Evolutionary conservation across 2,329 filamentous ascomycete genomes (phyloP).

Genomic region (Cytospora mali): DNA sequence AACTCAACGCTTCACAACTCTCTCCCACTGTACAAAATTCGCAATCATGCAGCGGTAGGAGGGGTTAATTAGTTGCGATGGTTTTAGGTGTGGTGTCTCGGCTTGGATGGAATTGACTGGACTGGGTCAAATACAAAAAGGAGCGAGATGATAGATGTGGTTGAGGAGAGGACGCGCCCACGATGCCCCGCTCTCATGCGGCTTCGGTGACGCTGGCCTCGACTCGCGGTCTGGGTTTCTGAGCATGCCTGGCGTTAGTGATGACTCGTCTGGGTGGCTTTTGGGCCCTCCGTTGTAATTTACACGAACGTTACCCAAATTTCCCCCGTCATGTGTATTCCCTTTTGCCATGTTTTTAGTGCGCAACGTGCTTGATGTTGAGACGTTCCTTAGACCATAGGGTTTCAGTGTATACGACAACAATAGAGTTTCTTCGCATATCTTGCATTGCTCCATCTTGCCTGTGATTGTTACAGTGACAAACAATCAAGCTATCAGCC

Average conservation of each 20-base stretch:
- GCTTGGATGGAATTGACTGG: slow-evolving; percentile 34
- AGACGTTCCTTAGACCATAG: slow-evolving; percentile 5
- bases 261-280: slow-evolving; percentile 30
- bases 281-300: slow-evolving; percentile 30
- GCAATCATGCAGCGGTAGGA: slow-evolving; percentile 40
- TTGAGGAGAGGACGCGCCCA: slow-evolving; percentile 41
- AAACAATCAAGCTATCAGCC: neutral
- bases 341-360: slow-evolving; percentile 1
- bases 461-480: neutral
- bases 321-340: slow-evolving; percentile 5
- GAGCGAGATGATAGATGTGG: slow-evolving; percentile 29
- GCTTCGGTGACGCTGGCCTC: slow-evolving; percentile 10
- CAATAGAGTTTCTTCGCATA: slow-evolving; percentile 8
- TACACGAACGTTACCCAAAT: slow-evolving; percentile 27
- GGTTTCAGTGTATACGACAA: slow-evolving; percentile 15
- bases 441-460: neutral
- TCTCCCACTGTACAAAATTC: slow-evolving; percentile 42
- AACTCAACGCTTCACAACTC: slow-evolving; percentile 43
- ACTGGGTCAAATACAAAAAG: slow-evolving; percentile 28
- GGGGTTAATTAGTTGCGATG: slow-evolving; percentile 40
- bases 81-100: slow-evolving; percentile 26
- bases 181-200: slow-evolving; percentile 24
- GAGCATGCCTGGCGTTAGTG: slow-evolving; percentile 30
- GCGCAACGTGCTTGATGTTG: neutral
- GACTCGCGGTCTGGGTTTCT: slow-evolving; percentile 27